phyloP scores from a whole-genome alignment of 2,329 filamentous ascomycete species.

The Grosmannia serpens region DNA sequence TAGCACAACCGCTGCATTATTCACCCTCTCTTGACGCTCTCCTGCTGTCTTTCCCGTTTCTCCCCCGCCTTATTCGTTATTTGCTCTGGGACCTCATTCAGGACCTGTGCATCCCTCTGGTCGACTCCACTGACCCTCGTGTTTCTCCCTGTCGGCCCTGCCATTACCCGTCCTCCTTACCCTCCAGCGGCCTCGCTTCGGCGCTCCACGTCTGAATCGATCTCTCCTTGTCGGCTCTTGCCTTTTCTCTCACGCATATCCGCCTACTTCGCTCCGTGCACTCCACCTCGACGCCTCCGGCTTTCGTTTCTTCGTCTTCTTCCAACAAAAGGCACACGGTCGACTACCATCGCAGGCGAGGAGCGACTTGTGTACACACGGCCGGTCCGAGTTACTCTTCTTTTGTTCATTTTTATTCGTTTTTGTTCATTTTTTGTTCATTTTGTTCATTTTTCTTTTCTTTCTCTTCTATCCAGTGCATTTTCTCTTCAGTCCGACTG shows the following conservation, averaged over 20 bases:
- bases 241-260: not conserved
- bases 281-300: not conserved
- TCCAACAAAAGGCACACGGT: not conserved
- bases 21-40: not conserved
- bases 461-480: not conserved
- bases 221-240: not conserved
- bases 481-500: not conserved
- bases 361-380: slow-evolving; percentile 4
- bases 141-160: not conserved
- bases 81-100: not conserved
- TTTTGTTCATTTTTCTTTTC: not conserved
- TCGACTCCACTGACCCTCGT: not conserved
- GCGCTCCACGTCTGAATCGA: not conserved
- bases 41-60: not conserved
- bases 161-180: not conserved
- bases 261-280: not conserved
- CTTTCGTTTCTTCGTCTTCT: not conserved
- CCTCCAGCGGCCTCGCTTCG: not conserved
- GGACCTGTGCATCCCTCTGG: not conserved
- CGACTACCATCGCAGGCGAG: slow-evolving; percentile 7
- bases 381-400: slow-evolving; percentile 3
- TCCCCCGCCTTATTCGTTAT: not conserved
- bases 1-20: not conserved
- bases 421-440: not conserved
- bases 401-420: not conserved